Evolutionary conservation across 345 rosid genomes (phyloP).

Genomic region (Luvunga scandens): DNA sequence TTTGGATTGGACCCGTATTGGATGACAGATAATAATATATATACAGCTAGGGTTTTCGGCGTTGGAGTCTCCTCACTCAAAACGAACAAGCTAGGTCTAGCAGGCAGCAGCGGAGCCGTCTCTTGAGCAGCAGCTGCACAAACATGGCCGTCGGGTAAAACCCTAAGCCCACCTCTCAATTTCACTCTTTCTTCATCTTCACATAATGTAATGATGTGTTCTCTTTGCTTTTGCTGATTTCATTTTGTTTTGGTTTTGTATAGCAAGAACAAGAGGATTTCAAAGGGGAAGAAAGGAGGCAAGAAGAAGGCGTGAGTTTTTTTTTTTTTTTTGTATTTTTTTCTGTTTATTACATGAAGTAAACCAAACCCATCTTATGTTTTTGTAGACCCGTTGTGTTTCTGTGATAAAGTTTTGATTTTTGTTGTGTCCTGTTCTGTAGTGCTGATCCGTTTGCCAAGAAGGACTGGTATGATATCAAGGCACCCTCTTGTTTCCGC

Average conservation of each 20-base stretch:
- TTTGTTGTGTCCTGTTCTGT: not conserved
- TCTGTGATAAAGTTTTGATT: not conserved
- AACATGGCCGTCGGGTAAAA: too few species aligned
- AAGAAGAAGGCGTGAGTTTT: constrained; percentile 88
- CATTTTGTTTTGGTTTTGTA: not conserved
- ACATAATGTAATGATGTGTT: too few species aligned
- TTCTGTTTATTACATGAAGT: not conserved
- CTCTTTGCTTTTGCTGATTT: not conserved
- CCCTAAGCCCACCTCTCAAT: too few species aligned
- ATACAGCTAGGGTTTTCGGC: too few species aligned
- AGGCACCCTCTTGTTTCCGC: constrained; percentile 79
- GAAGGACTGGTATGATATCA: constrained; percentile 98
- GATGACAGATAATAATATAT: too few species aligned
- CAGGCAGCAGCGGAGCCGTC: too few species aligned
- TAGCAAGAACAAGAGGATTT: constrained; percentile 93
- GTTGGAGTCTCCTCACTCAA: too few species aligned
- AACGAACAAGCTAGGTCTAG: too few species aligned
- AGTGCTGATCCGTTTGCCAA: constrained; percentile 91
- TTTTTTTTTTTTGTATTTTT: not conserved
- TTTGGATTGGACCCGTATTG: too few species aligned
- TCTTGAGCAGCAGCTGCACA: too few species aligned
- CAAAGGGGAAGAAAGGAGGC: constrained; percentile 95
- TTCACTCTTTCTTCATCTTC: too few species aligned
- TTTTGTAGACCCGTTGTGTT: not conserved
- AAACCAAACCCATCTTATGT: not conserved